Base-by-base conservation (phyloP, 805 yeast species). In the Candida easanensis region DNA sequence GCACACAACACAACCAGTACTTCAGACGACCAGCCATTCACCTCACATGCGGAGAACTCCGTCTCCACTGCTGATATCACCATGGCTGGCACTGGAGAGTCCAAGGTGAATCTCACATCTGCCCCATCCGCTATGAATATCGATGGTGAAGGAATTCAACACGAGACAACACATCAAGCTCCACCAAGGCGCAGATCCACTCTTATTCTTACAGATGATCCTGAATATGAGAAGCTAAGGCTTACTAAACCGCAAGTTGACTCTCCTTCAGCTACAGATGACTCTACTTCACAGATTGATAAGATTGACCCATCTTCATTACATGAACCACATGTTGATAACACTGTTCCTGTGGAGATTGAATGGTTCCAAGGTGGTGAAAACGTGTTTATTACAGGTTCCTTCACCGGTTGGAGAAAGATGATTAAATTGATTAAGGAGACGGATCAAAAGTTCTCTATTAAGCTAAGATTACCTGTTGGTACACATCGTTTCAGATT, bases 401-500 rank as follows among this genome's bases (percentile, higher is more conserved):
- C 97, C 1, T 91, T 91, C 66, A 93, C 99, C 0, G 97, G 96
- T 4, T 93, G 99, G 98, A 74, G 97, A 53, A 91, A 90, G 65
- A 91, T 93, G 98, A 90, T 91, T 58, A 95, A 95, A 31, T 69
- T 93, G 55, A 74, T 74, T 23, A 70, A 69, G 9, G 79, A 66
- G n/a, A 65, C 64, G 13, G 72, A 80, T 53, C 73, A 74, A 18
- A 70, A 72, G 30, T 82, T 83, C 55, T 71, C 79, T 35, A 84
- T 88, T 20, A 83, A 85, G 39, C 69, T 88, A 38, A 86, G 87
- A 32, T 66, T 88, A 36, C 96, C 96, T 0, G 81, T 85, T 5
- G 97, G 97, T 9, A 90, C 96, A 0, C 97, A 90, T 64, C 73
- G 97, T 51, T 87, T 91, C 65, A 79, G 96, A 58, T 90, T 90